Conservation (phyloP, 1,139 yeast genomes). For the Lodderomyces metapsilosis region DNA sequence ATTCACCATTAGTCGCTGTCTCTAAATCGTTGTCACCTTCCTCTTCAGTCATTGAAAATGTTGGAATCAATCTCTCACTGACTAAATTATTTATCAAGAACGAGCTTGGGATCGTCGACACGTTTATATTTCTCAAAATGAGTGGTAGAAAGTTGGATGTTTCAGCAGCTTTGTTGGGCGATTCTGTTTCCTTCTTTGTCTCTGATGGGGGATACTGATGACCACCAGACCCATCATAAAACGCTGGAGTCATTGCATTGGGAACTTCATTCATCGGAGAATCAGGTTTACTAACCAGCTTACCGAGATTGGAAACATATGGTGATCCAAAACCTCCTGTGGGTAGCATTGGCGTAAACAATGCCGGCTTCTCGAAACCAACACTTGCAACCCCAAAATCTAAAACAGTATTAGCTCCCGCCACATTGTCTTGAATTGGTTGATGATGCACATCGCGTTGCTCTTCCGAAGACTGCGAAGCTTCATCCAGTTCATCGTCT, state of each 20-base stretch:
- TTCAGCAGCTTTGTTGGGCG: conserved; percentile 24
- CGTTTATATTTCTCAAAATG: conserved; percentile 59
- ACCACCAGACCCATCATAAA: conserved; percentile 15
- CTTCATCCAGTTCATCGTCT: conserved; percentile 9
- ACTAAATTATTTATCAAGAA: conserved; percentile 41
- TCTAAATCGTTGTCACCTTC: conserved; percentile 33
- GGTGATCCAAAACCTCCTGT: conserved; percentile 25
- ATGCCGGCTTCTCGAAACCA: not conserved
- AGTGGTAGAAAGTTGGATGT: conserved; percentile 62
- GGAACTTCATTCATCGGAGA: conserved; percentile 26
- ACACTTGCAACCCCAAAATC: not conserved
- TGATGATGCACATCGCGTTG: conserved; percentile 15
- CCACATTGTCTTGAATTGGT: conserved; percentile 23
- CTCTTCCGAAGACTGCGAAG: conserved; percentile 27
- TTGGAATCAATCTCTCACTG: conserved; percentile 19
- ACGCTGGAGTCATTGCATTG: conserved; percentile 21
- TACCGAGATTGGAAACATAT: conserved; percentile 14
- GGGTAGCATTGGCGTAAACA: not conserved
- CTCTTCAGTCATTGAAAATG: conserved; percentile 38
- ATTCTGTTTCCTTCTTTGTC: conserved; percentile 7
- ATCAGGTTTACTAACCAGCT: conserved; percentile 21
- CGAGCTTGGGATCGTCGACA: conserved; percentile 54
- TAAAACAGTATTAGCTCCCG: not conserved
- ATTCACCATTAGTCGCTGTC: conserved; percentile 27
- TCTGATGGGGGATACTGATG: conserved; percentile 12